A percentile compares a stretch with the other conserved stretches of the same genome.
These are phyloP conservation scores for Suillus americanus DNA, from an alignment of 768 basidiomycete species.

Conservation along the genomic window DNA sequence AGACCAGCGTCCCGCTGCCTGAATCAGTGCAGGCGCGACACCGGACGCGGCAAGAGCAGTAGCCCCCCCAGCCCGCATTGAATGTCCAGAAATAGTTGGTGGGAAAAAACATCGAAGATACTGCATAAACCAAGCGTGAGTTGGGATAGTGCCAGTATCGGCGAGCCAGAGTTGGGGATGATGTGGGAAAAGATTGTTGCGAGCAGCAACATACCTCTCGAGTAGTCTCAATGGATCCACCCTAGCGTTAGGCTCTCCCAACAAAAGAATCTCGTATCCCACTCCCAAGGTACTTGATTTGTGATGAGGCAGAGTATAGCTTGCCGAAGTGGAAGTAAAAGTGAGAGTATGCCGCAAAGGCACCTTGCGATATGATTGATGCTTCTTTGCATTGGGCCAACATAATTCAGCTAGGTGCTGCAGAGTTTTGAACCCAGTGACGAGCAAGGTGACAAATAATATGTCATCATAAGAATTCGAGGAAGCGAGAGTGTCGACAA, in stretches of 20 bases:
- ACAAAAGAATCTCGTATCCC: conserved; percentile 13
- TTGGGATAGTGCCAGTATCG: conserved; percentile 31
- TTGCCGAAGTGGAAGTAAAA: neutral
- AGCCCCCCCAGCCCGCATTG: conserved; percentile 26
- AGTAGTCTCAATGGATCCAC: conserved; percentile 17
- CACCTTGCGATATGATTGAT: conserved; percentile 18
- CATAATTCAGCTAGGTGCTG: conserved; percentile 28
- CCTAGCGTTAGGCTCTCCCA: fast-evolving
- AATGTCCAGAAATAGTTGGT: conserved; percentile 32
- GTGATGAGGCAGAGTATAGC: conserved; percentile 34
- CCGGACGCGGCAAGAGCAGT: conserved; percentile 15
- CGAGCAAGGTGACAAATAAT: conserved; percentile 31
- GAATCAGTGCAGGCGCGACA: conserved; percentile 14
- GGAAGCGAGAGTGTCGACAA: neutral
- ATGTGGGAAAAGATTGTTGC: conserved; percentile 27
- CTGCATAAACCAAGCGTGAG: conserved; percentile 33
- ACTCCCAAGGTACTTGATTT: conserved; percentile 36
- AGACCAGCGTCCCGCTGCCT: conserved; percentile 19
- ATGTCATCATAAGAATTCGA: conserved; percentile 12
- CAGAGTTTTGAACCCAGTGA: conserved; percentile 26
- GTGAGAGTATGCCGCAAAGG: conserved; percentile 13
- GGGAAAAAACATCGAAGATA: conserved; percentile 28
- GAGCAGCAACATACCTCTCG: conserved; percentile 20
- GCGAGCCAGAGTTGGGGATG: conserved; percentile 35
- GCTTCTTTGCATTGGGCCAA: conserved; percentile 18